Evolutionary conservation across 495 filamentous ascomycete species (phyloP).

Genomic region (Aspergillus hancockii): DNA sequence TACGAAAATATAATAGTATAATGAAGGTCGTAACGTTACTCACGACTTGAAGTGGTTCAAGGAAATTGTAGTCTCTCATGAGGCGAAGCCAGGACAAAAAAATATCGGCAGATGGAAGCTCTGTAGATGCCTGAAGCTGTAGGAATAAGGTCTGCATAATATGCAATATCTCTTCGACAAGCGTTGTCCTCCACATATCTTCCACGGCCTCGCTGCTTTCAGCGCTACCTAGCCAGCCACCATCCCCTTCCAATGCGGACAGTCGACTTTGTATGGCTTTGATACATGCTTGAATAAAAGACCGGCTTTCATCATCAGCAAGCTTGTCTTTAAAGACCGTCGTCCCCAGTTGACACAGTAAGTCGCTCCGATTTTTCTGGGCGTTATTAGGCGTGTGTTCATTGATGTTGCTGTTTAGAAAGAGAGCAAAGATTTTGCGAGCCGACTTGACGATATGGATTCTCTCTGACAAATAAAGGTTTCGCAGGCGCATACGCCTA

Average conservation of each 20-base stretch:
- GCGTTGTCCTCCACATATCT: conserved; percentile 60
- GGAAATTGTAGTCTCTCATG: conserved; percentile 63
- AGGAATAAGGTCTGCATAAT: conserved; percentile 73
- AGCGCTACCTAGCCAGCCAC: conserved; percentile 52
- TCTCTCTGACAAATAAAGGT: conserved; percentile 70
- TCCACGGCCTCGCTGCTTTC: conserved; percentile 54
- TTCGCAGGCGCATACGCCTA: conserved; percentile 63
- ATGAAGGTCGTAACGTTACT: conserved; percentile 25
- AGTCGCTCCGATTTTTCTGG: conserved; percentile 19
- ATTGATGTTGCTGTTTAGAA: conserved; percentile 26
- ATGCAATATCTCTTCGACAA: conserved; percentile 68
- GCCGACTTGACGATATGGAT: conserved; percentile 44
- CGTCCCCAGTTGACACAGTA: conserved; percentile 32
- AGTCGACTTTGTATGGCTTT: conserved; percentile 46
- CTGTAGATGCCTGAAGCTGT: conserved; percentile 57
- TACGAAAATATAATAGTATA: background rate
- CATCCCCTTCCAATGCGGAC: conserved; percentile 45
- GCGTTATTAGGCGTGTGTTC: conserved; percentile 5
- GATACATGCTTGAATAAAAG: conserved; percentile 43
- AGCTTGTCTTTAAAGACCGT: conserved; percentile 35
- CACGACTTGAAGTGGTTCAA: conserved; percentile 60
- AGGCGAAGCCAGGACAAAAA: conserved; percentile 74
- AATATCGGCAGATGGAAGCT: conserved; percentile 56
- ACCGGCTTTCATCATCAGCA: conserved; percentile 25
- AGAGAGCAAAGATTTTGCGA: conserved; percentile 46